These are phyloP conservation scores for Pichia rugopelliculosa DNA, from an alignment of 805 yeast genomes.

Conservation along the genomic window DNA sequence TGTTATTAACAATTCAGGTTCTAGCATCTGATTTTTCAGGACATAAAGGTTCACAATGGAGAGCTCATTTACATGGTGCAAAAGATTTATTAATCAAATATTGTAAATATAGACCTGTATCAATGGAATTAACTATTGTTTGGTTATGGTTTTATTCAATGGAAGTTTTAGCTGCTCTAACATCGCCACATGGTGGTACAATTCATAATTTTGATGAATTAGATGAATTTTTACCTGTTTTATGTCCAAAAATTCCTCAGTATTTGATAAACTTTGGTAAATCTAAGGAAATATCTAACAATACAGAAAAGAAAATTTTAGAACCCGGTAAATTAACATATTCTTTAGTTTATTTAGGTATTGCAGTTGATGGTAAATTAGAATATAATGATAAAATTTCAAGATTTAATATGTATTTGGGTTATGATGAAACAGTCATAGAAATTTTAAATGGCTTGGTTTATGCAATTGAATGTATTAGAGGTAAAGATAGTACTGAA, in stretches of 20 bases:
- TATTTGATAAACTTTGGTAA: constrained; percentile 2
- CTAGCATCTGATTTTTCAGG: constrained; percentile 60
- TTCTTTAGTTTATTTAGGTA: constrained; percentile 24
- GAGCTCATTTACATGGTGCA: constrained; percentile 63
- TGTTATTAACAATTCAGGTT: constrained; percentile 59
- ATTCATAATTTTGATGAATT: constrained; percentile 44
- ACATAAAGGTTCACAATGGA: constrained; percentile 53
- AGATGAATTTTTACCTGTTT: constrained; percentile 28
- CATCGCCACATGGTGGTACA: constrained; percentile 55
- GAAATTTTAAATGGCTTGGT: constrained; percentile 27
- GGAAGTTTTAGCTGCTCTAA: constrained; percentile 55
- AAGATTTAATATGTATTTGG: constrained; percentile 26
- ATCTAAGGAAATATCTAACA: background rate
- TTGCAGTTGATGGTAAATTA: constrained; percentile 23
- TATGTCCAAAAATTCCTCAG: constrained; percentile 9
- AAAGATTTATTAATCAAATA: constrained; percentile 44
- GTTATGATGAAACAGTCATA: constrained; percentile 30
- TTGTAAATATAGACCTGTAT: constrained; percentile 27
- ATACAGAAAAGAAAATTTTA: background rate
- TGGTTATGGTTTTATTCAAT: constrained; percentile 55
- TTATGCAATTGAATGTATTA: constrained; percentile 23
- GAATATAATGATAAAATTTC: constrained; percentile 3
- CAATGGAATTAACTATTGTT: constrained; percentile 30
- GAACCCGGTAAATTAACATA: constrained; percentile 15
- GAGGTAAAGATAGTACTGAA: constrained; percentile 5